phyloP scores from a whole-genome alignment of 805 yeast species.

The Huiozyma naganishii region DNA sequence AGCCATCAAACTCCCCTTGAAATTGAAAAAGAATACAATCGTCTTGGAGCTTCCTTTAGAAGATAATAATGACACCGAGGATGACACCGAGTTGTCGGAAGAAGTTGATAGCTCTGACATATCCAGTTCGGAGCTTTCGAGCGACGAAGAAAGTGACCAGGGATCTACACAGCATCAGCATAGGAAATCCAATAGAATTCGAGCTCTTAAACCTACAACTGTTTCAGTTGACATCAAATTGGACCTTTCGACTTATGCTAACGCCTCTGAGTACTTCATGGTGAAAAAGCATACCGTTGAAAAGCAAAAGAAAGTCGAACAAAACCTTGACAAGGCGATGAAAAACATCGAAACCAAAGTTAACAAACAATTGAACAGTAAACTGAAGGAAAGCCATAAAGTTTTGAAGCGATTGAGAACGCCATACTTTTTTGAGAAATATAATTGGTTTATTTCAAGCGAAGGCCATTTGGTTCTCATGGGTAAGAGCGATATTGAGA shows the following conservation, averaged over 20 bases:
- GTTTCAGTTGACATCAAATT: conserved; percentile 58
- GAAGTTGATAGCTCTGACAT: conserved; percentile 10
- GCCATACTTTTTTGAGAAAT: conserved; percentile 89
- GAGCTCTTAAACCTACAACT: conserved; percentile 4
- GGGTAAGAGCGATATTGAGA: conserved; percentile 73
- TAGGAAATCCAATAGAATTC: neutral
- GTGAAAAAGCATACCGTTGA: conserved; percentile 63
- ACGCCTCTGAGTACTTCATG: conserved; percentile 73
- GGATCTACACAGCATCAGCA: neutral
- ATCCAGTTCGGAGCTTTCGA: conserved; percentile 12
- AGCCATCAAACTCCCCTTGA: conserved; percentile 54
- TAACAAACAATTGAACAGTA: conserved; percentile 55
- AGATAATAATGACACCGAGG: conserved; percentile 26
- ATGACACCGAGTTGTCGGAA: conserved; percentile 12
- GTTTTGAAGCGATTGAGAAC: conserved; percentile 49
- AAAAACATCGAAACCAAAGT: conserved; percentile 75
- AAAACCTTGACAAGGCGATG: conserved; percentile 66
- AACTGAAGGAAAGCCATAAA: conserved; percentile 46
- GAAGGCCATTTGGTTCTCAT: conserved; percentile 82
- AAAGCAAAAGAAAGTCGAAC: conserved; percentile 72
- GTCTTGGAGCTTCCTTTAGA: conserved; percentile 40
- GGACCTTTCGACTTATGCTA: conserved; percentile 70
- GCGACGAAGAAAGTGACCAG: conserved; percentile 5
- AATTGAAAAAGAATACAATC: conserved; percentile 58
- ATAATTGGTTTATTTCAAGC: conserved; percentile 84